phyloP scores from a whole-genome alignment of 1,284 basidiomycete species.

The Fomes fomentarius region DNA sequence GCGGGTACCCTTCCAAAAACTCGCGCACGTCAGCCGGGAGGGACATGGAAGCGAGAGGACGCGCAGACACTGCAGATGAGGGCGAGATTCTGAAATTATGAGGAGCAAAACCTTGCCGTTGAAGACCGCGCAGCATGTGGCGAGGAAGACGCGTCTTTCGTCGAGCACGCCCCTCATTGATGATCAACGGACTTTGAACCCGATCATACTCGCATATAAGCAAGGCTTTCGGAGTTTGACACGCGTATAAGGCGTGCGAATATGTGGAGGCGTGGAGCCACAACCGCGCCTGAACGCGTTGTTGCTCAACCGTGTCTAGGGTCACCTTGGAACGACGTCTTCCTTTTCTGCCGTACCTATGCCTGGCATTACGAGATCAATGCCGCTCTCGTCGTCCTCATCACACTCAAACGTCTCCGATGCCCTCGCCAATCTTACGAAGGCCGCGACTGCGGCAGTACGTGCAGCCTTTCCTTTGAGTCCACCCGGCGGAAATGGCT shows the following conservation, averaged over 20 bases:
- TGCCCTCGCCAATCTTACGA: constrained; percentile 32
- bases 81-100: background rate
- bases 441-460: constrained; percentile 33
- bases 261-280: constrained; percentile 5
- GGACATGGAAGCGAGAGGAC: constrained; percentile 11
- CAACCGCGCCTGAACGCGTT: constrained; percentile 23
- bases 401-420: constrained; percentile 30
- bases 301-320: background rate
- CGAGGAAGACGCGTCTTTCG: background rate
- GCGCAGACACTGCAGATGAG: background rate
- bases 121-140: constrained; percentile 9
- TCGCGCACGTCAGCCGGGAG: constrained; percentile 60
- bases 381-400: constrained; percentile 24
- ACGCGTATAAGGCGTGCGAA: constrained; percentile 1
- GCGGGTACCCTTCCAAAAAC: constrained; percentile 67
- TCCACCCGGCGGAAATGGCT: background rate
- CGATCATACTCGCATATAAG: no score
- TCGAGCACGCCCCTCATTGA: background rate
- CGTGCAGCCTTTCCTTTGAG: constrained; percentile 5
- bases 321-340: constrained; percentile 3
- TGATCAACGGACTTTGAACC: background rate
- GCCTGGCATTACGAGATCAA: constrained; percentile 15
- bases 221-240: constrained; percentile 5
- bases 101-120: background rate
- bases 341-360: constrained; percentile 12